These are phyloP conservation scores for Boletellus sp. DNA, from an alignment of 768 basidiomycete species.

Conservation along the genomic window DNA sequence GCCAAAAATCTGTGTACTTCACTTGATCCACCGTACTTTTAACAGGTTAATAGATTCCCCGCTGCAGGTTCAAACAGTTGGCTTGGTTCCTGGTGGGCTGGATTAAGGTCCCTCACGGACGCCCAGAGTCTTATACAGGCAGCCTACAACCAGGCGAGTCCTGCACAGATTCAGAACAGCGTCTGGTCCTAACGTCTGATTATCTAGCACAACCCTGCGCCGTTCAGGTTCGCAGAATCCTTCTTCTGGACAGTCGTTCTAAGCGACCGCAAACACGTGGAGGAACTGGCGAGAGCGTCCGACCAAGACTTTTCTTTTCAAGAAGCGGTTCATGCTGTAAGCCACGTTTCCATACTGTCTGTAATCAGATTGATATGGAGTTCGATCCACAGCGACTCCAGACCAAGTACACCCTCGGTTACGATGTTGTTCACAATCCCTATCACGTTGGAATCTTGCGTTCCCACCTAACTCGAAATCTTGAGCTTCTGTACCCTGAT, in stretches of 20 bases:
- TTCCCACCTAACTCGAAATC: constrained; percentile 33
- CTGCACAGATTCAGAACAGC: no score
- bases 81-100: constrained; percentile 23
- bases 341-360: constrained; percentile 23
- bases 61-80: constrained; percentile 22
- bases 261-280: constrained; percentile 27
- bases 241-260: constrained; percentile 38
- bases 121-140: constrained; percentile 22
- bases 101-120: constrained; percentile 12
- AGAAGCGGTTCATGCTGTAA: constrained; percentile 18
- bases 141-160: constrained; percentile 28
- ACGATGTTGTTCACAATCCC: constrained; percentile 22
- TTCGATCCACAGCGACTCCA: background rate
- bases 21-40: no score
- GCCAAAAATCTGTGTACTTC: no score
- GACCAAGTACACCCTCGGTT: constrained; percentile 24
- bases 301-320: constrained; percentile 36
- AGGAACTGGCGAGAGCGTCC: constrained; percentile 38
- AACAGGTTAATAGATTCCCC: constrained; percentile 26
- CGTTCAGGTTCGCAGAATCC: constrained; percentile 26
- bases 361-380: background rate
- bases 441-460: constrained; percentile 31
- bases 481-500: constrained; percentile 36
- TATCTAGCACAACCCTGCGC: background rate
- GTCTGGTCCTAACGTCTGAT: background rate